Evolutionary conservation across 1,284 basidiomycete species (phyloP), one percentile per base, ranked within the genome.

Genomic region (Ustilago xerochloae): DNA sequence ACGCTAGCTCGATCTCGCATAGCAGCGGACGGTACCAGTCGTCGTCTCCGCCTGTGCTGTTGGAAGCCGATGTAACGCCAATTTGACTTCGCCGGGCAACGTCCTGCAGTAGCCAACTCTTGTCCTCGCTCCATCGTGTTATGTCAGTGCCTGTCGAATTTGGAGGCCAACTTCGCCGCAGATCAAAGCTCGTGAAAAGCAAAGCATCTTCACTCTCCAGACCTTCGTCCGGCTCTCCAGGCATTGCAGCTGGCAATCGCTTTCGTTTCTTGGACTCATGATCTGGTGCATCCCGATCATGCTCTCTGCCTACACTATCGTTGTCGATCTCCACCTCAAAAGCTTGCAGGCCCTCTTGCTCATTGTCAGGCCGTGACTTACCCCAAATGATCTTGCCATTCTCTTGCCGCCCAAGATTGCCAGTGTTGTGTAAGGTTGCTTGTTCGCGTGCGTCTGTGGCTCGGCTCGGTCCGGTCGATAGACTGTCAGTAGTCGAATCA

Each of bases 101-200:
- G 15, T 81, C 60, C 22, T 46, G 46, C 0, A 83, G 64, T 8
- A 81, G 62, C 75, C 75, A 83, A 47, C 80, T 81, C 56, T 83
- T 83, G 73, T 83, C 81, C n/a, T 70, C 52, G 41, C 75, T 79
- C 75, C 74, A 83, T 15, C 64, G 57, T 2, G 79, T 83, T 16
- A 81, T 62, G 10, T 80, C 74, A 0, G 46, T 35, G 1, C 81
- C 81, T 0, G 68, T 33, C 9, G 79, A 72, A 24, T 62, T 60
- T 2, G 72, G 66, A 8, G 80, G 80, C 81, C 81, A 83, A 53
- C 78, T 80, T 3, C 74, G 73, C 22, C 70, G 55, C 30, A 81
- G 53, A 36, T 79, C 63, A 39, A 83, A 77, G 0, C 46, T 22
- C 4, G 81, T 81, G 47, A 78, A 81, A 3, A 35, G 53, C 18